phyloP scores from a whole-genome alignment of 2,329 filamentous ascomycete species.

The Amesomyces nigricolor region DNA sequence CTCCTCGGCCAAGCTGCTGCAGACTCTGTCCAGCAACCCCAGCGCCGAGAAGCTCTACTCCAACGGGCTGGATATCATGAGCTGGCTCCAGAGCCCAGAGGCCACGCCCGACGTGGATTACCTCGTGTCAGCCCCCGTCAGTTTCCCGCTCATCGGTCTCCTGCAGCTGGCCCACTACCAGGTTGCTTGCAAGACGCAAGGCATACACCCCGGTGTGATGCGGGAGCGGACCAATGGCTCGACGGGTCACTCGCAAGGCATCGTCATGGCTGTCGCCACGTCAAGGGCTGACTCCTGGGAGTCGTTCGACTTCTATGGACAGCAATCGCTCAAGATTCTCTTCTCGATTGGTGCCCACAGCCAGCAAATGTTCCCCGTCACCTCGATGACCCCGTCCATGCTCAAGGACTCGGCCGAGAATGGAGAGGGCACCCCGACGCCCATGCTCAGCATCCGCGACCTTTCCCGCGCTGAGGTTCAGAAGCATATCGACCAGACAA shows the following conservation, averaged over 20 bases:
- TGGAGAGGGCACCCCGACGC: slow-evolving; percentile 91
- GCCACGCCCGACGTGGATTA: slow-evolving; percentile 92
- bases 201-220: slow-evolving; percentile 82
- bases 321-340: slow-evolving; percentile 79
- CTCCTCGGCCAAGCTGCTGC: slow-evolving; percentile 79
- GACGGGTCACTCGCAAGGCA: slow-evolving; percentile 94
- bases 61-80: slow-evolving; percentile 92
- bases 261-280: slow-evolving; percentile 88
- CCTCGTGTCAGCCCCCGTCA: slow-evolving; percentile 88
- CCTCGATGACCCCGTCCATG: slow-evolving; percentile 83
- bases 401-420: slow-evolving; percentile 90
- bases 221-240: slow-evolving; percentile 79
- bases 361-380: slow-evolving; percentile 94
- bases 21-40: slow-evolving; percentile 73
- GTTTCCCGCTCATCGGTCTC: slow-evolving; percentile 90
- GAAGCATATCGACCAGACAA: slow-evolving; percentile 93
- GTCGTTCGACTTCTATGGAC: slow-evolving; percentile 74
- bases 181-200: slow-evolving; percentile 87
- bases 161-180: slow-evolving; percentile 95
- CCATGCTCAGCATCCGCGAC: slow-evolving; percentile 96
- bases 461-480: slow-evolving; percentile 83
- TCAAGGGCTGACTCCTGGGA: slow-evolving; percentile 91
- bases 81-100: slow-evolving; percentile 85
- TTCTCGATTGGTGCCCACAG: slow-evolving; percentile 98
- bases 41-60: slow-evolving; percentile 91